A percentile compares a stretch with the other conserved stretches of the same genome.
Conservation (phyloP, 768 basidiomycete genomes). For the Rhodocollybia butyracea region DNA sequence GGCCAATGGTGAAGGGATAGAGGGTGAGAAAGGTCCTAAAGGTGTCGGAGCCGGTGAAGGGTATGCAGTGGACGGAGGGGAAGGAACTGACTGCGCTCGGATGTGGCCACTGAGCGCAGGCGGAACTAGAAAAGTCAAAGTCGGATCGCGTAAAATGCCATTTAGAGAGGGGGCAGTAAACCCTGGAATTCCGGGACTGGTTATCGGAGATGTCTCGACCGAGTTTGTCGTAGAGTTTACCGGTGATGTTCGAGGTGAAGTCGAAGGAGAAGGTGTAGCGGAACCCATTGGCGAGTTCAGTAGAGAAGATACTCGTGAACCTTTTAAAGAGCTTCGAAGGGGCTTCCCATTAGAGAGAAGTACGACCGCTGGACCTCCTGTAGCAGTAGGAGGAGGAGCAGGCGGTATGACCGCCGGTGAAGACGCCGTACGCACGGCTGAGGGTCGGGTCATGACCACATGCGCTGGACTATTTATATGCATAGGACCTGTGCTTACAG, state of each 20-base stretch:
- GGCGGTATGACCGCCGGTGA: not conserved
- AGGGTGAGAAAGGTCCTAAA: constrained; percentile 1
- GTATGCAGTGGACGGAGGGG: constrained; percentile 35
- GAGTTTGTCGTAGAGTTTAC: no score
- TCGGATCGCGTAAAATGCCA: not conserved
- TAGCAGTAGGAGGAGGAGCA: not conserved
- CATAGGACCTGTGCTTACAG: not conserved
- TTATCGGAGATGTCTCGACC: not conserved
- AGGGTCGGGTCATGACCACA: not conserved
- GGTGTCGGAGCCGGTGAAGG: no score
- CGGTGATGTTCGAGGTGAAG: not conserved
- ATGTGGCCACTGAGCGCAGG: constrained; percentile 14
- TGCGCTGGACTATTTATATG: constrained; percentile 14
- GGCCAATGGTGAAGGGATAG: no score
- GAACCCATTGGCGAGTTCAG: not conserved
- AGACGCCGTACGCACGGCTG: not conserved
- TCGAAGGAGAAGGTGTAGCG: not conserved
- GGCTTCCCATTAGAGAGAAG: constrained; percentile 77
- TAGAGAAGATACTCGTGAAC: constrained; percentile 21
- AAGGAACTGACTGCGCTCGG: constrained; percentile 54
- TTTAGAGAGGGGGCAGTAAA: not conserved
- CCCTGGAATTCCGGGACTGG: not conserved
- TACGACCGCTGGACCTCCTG: constrained; percentile 33
- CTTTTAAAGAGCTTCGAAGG: constrained; percentile 83
- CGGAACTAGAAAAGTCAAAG: not conserved